These are phyloP conservation scores for Exserohilum rostratum DNA, from an alignment of 2,329 filamentous ascomycete genomes.

Conservation along the genomic window DNA sequence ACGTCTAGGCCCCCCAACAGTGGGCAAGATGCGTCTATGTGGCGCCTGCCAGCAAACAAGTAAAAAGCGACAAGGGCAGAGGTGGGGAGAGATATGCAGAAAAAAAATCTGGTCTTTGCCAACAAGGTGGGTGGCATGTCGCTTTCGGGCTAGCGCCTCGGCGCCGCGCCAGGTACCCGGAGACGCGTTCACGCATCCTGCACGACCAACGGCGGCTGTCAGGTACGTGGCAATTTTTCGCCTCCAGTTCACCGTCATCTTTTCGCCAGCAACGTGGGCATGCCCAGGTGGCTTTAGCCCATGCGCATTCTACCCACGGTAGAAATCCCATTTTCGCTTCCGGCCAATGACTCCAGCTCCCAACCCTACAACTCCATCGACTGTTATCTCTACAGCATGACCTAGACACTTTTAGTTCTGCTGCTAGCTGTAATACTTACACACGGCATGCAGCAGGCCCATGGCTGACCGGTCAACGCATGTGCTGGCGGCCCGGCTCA, in stretches of 20 bases:
- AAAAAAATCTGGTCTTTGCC: background rate
- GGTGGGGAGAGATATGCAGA: background rate
- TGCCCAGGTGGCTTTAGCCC: background rate
- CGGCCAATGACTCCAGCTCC: background rate
- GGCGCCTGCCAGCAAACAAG: background rate
- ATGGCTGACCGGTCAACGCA: background rate
- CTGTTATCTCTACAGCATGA: background rate
- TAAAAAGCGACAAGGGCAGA: background rate
- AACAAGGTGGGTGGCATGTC: background rate
- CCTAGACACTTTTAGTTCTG: background rate
- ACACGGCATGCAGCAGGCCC: background rate
- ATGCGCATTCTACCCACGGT: background rate
- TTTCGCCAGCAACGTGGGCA: slow-evolving; percentile 1
- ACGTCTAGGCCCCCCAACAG: background rate
- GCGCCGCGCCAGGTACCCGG: slow-evolving; percentile 7
- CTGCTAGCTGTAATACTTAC: slow-evolving; percentile 3
- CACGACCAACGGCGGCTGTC: background rate
- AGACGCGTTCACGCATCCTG: slow-evolving; percentile 5
- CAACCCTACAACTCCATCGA: background rate
- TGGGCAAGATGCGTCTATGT: background rate
- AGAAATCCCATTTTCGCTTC: background rate
- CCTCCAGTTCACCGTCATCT: background rate
- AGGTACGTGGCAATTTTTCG: slow-evolving; percentile 4
- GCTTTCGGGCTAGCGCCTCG: background rate
- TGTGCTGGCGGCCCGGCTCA: background rate